Evolutionary conservation across 495 filamentous ascomycete genomes (phyloP), one percentile per base, ranked within the genome.

Genomic region (Penicillium arizonense): DNA sequence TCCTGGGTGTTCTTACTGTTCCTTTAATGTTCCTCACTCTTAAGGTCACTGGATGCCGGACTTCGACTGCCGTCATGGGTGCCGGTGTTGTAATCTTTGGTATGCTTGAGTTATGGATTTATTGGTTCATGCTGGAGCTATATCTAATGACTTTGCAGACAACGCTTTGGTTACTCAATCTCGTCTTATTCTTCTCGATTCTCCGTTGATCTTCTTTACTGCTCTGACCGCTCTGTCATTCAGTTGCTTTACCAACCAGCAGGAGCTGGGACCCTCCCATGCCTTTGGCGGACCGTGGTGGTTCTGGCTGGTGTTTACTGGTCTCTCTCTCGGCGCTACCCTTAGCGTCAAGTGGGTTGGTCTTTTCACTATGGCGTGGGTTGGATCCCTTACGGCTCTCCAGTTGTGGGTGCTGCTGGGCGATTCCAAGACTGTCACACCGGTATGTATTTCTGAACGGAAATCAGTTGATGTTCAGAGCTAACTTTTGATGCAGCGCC

Each of bases 291-390:
- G 85, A 10, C 86, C 83, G 64, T 98, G 94, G 94, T 98, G 94
- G 94, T 95, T 97, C 75, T 98, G 95, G 94, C 80, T 98, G 41
- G 82, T 77, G 36, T 83, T 88, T 61, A 97, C 90, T 18, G 94
- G 94, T 48, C 71, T 97, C 23, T 86, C 86, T 12, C 79, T 98
- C 39, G 94, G 94, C 56, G 89, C 92, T 37, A 98, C 94, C 1
- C 81, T 90, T 51, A 97, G 93, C 72, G 89, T 97, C 51, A 98
- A 98, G 77, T 98, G 94, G 94, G 94, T 98, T 64, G 94, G 94
- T 32, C 77, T 98, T 40, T 97, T 97, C 77, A 98, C 94, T 39
- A 97, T 97, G 69, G 94, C 93, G 18, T 98, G 94, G 94, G 91
- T 98, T 64, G 94, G 94, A 42, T 84, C 80, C 64, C 82, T 98